These are phyloP conservation scores for Cenchrus purpureus DNA, from an alignment of 176 grass and related monocot genomes.

Conservation along the genomic window DNA sequence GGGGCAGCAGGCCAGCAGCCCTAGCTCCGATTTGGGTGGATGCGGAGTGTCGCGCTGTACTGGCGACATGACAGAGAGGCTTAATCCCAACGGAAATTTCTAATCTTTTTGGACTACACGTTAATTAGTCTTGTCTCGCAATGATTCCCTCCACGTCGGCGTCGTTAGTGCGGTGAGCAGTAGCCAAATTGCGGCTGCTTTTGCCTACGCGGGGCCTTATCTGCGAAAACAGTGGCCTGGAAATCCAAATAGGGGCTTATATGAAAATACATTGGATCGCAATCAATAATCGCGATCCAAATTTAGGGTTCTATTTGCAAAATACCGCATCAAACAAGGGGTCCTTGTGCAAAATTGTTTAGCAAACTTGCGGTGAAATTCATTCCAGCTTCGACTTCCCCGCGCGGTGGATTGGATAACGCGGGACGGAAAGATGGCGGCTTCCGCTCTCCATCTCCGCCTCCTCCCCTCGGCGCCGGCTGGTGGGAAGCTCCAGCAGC, in stretches of 20 bases:
- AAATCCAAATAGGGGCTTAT: background rate
- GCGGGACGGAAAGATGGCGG: conserved; percentile 22
- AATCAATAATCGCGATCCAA: background rate
- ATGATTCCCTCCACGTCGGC: background rate
- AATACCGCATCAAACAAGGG: background rate
- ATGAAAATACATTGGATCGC: background rate
- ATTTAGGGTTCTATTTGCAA: background rate
- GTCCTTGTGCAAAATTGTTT: background rate
- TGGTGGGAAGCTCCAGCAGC: background rate
- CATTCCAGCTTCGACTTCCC: background rate
- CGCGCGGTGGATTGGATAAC: conserved; percentile 20
- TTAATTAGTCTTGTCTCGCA: background rate
- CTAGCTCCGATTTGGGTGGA: conserved; percentile 38
- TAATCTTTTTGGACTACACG: background rate
- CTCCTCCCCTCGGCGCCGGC: conserved; percentile 15
- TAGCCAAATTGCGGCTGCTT: background rate
- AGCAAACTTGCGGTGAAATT: background rate
- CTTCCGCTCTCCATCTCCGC: conserved; percentile 19
- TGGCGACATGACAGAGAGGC: conserved; percentile 29
- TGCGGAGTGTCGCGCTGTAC: conserved; percentile 4
- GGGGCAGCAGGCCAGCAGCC: background rate
- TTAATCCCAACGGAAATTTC: conserved; percentile 13
- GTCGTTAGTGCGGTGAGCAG: background rate
- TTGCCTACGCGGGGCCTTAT: background rate
- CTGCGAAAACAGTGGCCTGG: background rate